These are phyloP conservation scores for Quillaja saponaria DNA, from an alignment of 306 rosid species.

Conservation along the genomic window DNA sequence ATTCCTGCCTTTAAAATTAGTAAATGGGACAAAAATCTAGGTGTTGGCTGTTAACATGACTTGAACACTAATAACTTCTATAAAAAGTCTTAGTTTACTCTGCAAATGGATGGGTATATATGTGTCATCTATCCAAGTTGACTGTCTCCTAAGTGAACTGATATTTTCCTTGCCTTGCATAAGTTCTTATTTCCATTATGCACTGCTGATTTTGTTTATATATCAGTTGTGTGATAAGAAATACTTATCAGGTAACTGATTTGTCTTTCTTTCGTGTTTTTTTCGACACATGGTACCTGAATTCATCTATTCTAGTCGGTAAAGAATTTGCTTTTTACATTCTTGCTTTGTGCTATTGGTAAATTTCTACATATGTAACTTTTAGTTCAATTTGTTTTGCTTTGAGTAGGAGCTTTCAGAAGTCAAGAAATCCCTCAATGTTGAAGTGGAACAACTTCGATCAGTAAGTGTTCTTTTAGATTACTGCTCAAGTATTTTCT, in stretches of 20 bases:
- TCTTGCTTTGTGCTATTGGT: not conserved
- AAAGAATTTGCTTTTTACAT: slow-evolving; percentile 1
- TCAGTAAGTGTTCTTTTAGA: slow-evolving; percentile 54
- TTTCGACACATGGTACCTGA: slow-evolving; percentile 12
- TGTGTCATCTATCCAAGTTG: not conserved
- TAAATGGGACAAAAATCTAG: slow-evolving; percentile 6
- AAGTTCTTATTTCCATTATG: not conserved
- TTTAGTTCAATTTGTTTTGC: slow-evolving; percentile 23
- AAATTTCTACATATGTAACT: slow-evolving; percentile 26
- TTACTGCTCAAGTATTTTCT: slow-evolving; percentile 11
- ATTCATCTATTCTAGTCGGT: slow-evolving; percentile 3
- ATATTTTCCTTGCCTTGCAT: not conserved
- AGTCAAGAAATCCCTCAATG: slow-evolving; percentile 88
- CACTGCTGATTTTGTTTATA: not conserved
- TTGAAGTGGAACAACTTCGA: slow-evolving; percentile 89
- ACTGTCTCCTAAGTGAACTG: not conserved
- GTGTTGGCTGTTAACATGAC: not conserved
- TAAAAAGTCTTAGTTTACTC: slow-evolving; percentile 7
- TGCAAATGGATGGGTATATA: not conserved
- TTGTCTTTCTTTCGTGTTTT: slow-evolving; percentile 19
- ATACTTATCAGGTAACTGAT: not conserved
- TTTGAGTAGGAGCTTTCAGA: slow-evolving; percentile 77
- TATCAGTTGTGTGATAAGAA: slow-evolving; percentile 5
- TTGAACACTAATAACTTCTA: not conserved
- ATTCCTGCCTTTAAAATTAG: not conserved